A percentile compares a stretch with the other conserved stretches of the same genome.
Evolutionary conservation across 2,329 filamentous ascomycete genomes (phyloP).

Genomic region (Venturia asperata): DNA sequence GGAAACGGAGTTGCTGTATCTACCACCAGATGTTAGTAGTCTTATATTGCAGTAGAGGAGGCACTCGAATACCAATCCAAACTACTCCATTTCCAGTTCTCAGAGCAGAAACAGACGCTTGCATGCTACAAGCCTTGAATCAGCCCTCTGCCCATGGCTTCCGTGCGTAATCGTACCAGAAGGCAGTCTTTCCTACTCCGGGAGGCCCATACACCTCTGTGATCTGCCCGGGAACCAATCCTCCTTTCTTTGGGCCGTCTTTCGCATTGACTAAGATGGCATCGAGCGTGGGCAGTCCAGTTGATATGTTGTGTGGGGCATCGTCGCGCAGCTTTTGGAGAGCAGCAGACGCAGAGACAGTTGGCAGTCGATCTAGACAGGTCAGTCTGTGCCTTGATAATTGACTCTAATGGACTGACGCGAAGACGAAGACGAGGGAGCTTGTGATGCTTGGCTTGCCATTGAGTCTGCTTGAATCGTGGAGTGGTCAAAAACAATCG

Average conservation of each 20-base stretch:
- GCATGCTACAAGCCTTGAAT: conserved; percentile 49
- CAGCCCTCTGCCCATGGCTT: conserved; percentile 14
- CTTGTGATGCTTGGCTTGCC: neutral
- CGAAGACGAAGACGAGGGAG: conserved; percentile 26
- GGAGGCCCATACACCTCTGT: conserved; percentile 85
- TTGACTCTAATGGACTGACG: conserved; percentile 28
- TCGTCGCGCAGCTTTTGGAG: conserved; percentile 53
- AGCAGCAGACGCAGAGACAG: conserved; percentile 67
- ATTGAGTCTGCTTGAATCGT: neutral
- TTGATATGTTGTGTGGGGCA: conserved; percentile 40
- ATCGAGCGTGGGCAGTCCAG: conserved; percentile 45
- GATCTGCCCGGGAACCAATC: conserved; percentile 67
- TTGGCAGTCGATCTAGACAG: conserved; percentile 62
- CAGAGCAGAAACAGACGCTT: conserved; percentile 59
- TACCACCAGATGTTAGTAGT: conserved; percentile 22
- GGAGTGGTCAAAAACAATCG: neutral
- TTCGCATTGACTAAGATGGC: conserved; percentile 28
- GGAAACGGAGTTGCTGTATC: conserved; percentile 47
- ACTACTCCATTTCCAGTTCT: conserved; percentile 56
- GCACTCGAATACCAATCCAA: conserved; percentile 66
- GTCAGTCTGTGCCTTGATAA: conserved; percentile 23
- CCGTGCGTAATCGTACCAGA: conserved; percentile 54
- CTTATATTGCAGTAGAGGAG: conserved; percentile 13
- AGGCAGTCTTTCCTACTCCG: conserved; percentile 74
- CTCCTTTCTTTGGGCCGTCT: conserved; percentile 37